Percentiles rank a stretch among this genome's conserved stretches.
Evolutionary conservation across 2,329 filamentous ascomycete genomes (phyloP).

Genomic region (Fusarium phyllophilum): DNA sequence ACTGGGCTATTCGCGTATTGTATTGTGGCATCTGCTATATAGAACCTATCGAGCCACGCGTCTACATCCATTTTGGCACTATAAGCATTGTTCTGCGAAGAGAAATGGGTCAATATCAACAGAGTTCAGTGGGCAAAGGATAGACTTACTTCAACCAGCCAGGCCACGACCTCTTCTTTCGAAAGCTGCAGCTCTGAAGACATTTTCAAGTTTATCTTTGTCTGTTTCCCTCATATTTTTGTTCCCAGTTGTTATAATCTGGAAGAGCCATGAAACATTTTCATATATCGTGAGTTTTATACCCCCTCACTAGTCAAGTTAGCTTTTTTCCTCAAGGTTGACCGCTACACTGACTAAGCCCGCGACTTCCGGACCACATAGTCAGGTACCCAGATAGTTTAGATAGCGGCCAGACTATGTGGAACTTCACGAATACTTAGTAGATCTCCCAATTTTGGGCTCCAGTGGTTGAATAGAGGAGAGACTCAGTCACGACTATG

Average conservation of each 20-base stretch:
- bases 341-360: neutral
- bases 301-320: neutral
- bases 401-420: neutral
- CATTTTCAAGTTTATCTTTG: neutral
- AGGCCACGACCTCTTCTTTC: neutral
- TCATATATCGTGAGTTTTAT: neutral
- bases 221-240: fast-evolving
- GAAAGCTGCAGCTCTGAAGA: neutral
- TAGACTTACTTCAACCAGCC: neutral
- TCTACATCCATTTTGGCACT: conserved; percentile 6
- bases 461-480: neutral
- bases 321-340: neutral
- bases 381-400: neutral
- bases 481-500: neutral
- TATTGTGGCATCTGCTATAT: neutral
- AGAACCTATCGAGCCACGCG: conserved; percentile 4
- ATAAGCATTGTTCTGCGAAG: neutral
- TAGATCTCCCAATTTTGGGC: neutral
- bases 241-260: neutral
- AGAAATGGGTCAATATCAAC: neutral
- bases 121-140: neutral
- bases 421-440: neutral
- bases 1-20: neutral
- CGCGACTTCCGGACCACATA: neutral
- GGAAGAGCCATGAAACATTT: neutral